Evolutionary conservation across 2,329 filamentous ascomycete genomes (phyloP).

Genomic region (Teratosphaeria pseudoeucalypti): DNA sequence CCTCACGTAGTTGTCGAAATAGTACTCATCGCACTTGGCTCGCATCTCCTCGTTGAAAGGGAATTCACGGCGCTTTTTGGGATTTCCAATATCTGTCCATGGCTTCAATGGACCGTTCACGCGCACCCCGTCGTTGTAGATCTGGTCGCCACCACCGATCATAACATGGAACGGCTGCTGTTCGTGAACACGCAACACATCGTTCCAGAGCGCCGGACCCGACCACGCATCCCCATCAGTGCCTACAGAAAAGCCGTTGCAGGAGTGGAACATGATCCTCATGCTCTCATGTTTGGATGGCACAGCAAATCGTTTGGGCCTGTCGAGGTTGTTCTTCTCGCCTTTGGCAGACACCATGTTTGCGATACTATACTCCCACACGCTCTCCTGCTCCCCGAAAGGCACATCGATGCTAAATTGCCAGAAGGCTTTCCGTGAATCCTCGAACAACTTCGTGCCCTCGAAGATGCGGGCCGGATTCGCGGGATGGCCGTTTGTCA

Average conservation of each 20-base stretch:
- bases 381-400: slow-evolving; percentile 60
- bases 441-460: slow-evolving; percentile 50
- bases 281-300: slow-evolving; percentile 53
- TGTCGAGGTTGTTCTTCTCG: slow-evolving; percentile 11
- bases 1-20: slow-evolving; percentile 50
- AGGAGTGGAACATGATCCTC: slow-evolving; percentile 61
- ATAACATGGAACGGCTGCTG: slow-evolving; percentile 55
- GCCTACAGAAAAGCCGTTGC: slow-evolving; percentile 58
- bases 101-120: slow-evolving; percentile 67
- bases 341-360: slow-evolving; percentile 40
- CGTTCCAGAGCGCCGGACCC: slow-evolving; percentile 51
- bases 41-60: slow-evolving; percentile 57
- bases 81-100: slow-evolving; percentile 53
- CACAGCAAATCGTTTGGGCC: slow-evolving; percentile 44
- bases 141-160: slow-evolving; percentile 87
- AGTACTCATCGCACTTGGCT: slow-evolving; percentile 49
- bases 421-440: slow-evolving; percentile 49
- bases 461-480: slow-evolving; percentile 27
- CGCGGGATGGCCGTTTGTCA: slow-evolving; percentile 17
- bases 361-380: slow-evolving; percentile 69
- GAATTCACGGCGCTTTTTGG: slow-evolving; percentile 48
- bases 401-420: slow-evolving; percentile 49
- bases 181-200: slow-evolving; percentile 51
- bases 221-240: slow-evolving; percentile 54
- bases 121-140: slow-evolving; percentile 67